Evolutionary conservation across 2,329 filamentous ascomycete species (phyloP), one percentile per base, ranked within the genome.

Genomic region (Madurella fahalii): DNA sequence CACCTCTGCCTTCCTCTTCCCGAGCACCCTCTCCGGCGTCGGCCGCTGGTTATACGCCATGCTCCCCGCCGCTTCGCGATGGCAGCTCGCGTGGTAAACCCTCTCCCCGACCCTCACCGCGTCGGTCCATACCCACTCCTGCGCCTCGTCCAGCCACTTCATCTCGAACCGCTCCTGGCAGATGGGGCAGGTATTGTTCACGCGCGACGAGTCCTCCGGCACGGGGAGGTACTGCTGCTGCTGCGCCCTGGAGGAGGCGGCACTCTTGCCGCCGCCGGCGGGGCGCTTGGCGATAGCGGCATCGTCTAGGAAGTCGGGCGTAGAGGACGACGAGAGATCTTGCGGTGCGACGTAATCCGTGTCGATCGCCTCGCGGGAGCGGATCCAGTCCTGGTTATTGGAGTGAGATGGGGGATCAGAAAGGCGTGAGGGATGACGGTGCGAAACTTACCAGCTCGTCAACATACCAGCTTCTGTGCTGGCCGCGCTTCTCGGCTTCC

Each of bases 41-140:
- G 7, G n/a, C 20, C 40, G 25, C 25, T 25, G 25, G 25, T 7
- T 37, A 45, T 52, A 43, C 30, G 16, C n/a, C 11, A 7, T 50
- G 32, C 20, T 31, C 44, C 34, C 86, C 37, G 82, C 87, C 32
- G 89, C 87, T 72, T 96, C 93, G 16, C 84, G 82, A 68, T 93
- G 90, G 69, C 94, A 99, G 52, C 85, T 95, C 11, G 87, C 90
- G 70, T 99, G 94, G 65, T 90, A 97, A 15, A 94, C 87, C 59
- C 90, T 84, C 53, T 80, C 83, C 37, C 88, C 89, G 31, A 95
- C 83, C 60, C 86, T 81, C 48, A 89, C 78, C 0, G 93, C 89
- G 70, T 99, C 93, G 70, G 90, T 86, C 89, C 94, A 97, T 40
- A 99, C 93, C 81, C 92, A 97, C 66, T 99, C 93, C 71, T 97